Conservation (phyloP, 164 flowering plant genomes). For the Magnolia sinica region DNA sequence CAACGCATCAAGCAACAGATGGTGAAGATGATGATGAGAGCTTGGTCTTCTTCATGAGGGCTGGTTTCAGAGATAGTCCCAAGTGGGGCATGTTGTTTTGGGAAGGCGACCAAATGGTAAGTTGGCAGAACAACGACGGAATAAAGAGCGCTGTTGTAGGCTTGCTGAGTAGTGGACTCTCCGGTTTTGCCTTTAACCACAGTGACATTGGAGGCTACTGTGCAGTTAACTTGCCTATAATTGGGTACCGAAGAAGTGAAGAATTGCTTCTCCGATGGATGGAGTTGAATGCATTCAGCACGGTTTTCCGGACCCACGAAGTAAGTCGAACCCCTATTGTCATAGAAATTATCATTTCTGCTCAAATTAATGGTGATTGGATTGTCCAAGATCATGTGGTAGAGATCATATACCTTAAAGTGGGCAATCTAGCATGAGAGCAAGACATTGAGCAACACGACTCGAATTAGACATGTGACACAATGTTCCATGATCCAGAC, state of each 20-base stretch:
- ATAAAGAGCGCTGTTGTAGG: constrained; percentile 85
- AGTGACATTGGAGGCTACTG: constrained; percentile 94
- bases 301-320: constrained; percentile 76
- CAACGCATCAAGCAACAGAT: constrained; percentile 20
- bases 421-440: background rate
- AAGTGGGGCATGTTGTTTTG: constrained; percentile 82
- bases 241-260: constrained; percentile 65
- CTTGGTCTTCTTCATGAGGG: constrained; percentile 80
- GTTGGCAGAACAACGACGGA: constrained; percentile 87
- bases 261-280: constrained; percentile 79
- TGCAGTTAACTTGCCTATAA: constrained; percentile 64
- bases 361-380: background rate
- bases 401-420: background rate
- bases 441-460: background rate
- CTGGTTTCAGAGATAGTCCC: constrained; percentile 79
- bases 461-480: background rate
- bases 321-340: constrained; percentile 32
- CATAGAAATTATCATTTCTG: background rate
- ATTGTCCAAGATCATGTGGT: background rate
- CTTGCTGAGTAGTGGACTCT: constrained; percentile 75
- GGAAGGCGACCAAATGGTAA: constrained; percentile 97
- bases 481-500: background rate
- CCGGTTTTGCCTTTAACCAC: constrained; percentile 79
- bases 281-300: constrained; percentile 79
- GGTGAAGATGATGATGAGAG: constrained; percentile 46